A percentile compares a stretch with the other conserved stretches of the same genome.
Evolutionary conservation across 495 filamentous ascomycete species (phyloP).

Genomic region (Lophiotrema nucula): DNA sequence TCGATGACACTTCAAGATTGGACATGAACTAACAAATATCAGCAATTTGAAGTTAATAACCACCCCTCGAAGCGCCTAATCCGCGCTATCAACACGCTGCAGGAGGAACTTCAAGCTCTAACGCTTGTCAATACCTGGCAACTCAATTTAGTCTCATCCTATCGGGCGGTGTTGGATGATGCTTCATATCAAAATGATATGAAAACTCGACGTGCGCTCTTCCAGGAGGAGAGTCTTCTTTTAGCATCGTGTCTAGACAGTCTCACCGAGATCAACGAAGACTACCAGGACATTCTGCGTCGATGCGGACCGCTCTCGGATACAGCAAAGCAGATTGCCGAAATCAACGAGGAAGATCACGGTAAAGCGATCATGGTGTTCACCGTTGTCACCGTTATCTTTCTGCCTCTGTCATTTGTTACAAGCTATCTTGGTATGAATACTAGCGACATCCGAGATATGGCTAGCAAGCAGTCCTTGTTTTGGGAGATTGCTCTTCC

Average conservation of each 20-base stretch:
- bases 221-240: conserved; percentile 14
- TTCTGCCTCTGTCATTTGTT: conserved; percentile 33
- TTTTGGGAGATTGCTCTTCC: conserved; percentile 38
- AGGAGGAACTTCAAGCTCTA: conserved; percentile 29
- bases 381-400: conserved; percentile 34
- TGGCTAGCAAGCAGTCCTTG: conserved; percentile 30
- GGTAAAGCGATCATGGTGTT: conserved; percentile 37
- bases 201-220: conserved; percentile 8
- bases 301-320: conserved; percentile 24
- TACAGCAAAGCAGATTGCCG: conserved; percentile 27
- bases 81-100: conserved; percentile 30
- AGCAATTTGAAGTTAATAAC: conserved; percentile 34
- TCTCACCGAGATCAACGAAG: conserved; percentile 7
- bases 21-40: background rate
- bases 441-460: conserved; percentile 33
- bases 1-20: background rate
- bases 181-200: conserved; percentile 4
- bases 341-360: conserved; percentile 34
- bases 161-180: conserved; percentile 17
- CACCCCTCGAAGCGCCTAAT: conserved; percentile 29
- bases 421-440: conserved; percentile 35
- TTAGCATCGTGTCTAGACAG: conserved; percentile 16
- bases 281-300: conserved; percentile 18
- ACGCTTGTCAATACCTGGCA: conserved; percentile 23
- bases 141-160: conserved; percentile 16